Evolutionary conservation across 495 filamentous ascomycete species (phyloP), one percentile per base, ranked within the genome.

Genomic region (Viridothelium virens): DNA sequence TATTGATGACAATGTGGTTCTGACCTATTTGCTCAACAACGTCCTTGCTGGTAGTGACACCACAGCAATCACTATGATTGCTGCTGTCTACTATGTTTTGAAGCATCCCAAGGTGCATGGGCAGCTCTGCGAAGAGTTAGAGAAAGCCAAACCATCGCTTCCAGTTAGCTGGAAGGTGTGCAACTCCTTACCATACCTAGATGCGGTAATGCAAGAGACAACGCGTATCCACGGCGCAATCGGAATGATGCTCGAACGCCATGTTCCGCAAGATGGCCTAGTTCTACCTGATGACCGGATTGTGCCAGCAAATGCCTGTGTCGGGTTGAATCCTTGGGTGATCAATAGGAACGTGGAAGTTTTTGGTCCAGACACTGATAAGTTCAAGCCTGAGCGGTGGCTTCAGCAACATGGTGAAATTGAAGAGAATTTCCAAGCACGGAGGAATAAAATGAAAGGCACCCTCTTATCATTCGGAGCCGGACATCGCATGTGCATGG

Each of bases 21-120:
- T 72, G 3, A 62, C 63, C 2, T 68, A 68, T 48, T 53, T 70
- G 11, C 68, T 70, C 47, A 61, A 63, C 6, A 73, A 71, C 46
- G 61, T 71, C 47, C 66, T 66, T 44, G 71, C 71, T 11, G 66
- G 66, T n/a, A 48, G 18, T 65, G 74, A 76, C 63, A 78, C 73
- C 63, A 71, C 69, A 16, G 66, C 77, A 11, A 74, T 68, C 6
- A 63, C 69, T 38, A 61, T 77, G 33, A 37, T 66, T 31, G 71
- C 74, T 2, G 63, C 68, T 11, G 71, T 77, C 61, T 78, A 76
- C 73, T 80, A 79, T 66, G 36, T 37, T 41, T n/a, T 63, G 61
- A 41, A 41, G 33, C 11, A 63, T 41, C 25, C 61, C 9, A 6
- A 66, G 34, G 34, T 64, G 10, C 44, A 50, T 3, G 41, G 44